phyloP scores from a whole-genome alignment of 2,329 filamentous ascomycete species.

The Metarhizium anisopliae region DNA sequence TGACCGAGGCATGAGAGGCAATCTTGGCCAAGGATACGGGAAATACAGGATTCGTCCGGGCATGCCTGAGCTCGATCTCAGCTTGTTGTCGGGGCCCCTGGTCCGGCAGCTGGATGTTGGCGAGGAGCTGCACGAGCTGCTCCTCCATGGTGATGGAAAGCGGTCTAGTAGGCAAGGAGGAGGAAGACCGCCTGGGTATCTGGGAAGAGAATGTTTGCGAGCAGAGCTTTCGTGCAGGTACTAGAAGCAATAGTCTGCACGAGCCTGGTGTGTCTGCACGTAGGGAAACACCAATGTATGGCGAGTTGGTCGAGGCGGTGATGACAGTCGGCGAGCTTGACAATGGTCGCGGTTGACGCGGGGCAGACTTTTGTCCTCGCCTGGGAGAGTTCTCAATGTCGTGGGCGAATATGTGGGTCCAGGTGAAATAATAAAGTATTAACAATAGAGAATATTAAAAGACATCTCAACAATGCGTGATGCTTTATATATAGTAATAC shows the following conservation, averaged over 20 bases:
- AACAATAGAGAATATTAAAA: too few species aligned
- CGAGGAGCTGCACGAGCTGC: constrained; percentile 79
- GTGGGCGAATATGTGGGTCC: too few species aligned
- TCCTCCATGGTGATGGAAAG: constrained; percentile 56
- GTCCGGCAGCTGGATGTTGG: constrained; percentile 72
- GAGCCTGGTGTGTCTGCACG: not conserved
- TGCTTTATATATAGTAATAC: too few species aligned
- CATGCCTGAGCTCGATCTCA: constrained; percentile 69
- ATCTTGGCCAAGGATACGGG: constrained; percentile 74
- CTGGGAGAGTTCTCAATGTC: too few species aligned
- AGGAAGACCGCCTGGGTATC: not conserved
- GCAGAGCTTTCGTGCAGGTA: not conserved
- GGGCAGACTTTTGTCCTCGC: not conserved
- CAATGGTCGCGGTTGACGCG: not conserved
- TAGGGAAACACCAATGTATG: not conserved
- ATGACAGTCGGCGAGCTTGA: not conserved
- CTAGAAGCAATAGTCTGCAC: not conserved
- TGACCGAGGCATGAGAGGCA: constrained; percentile 65
- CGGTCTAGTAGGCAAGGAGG: not conserved
- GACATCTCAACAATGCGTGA: too few species aligned
- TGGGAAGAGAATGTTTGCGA: not conserved
- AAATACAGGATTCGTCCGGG: constrained; percentile 62
- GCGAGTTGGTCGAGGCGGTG: not conserved
- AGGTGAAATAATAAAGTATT: too few species aligned
- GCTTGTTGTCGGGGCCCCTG: constrained; percentile 75